Conservation (phyloP, 2,329 filamentous ascomycete genomes). For the Curvularia hawaiiensis region DNA sequence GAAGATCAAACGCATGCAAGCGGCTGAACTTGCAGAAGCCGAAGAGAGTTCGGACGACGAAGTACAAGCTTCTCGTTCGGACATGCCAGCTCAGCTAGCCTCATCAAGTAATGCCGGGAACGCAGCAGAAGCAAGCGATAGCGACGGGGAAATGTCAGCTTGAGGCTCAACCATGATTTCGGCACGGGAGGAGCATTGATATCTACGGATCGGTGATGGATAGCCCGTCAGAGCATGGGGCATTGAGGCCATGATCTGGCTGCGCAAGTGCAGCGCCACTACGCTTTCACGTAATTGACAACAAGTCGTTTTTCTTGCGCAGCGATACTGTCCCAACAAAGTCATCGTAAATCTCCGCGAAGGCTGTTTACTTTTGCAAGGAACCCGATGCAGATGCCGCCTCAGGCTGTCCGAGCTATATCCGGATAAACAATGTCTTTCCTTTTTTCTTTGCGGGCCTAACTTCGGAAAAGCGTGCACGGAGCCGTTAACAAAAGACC, state of each 20-base stretch:
- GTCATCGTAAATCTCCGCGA: neutral
- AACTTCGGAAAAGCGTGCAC: conserved; percentile 2
- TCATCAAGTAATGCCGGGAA: conserved; percentile 28
- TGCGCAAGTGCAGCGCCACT: conserved; percentile 1
- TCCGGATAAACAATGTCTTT: conserved; percentile 1
- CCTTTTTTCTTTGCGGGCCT: conserved; percentile 5
- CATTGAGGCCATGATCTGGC: conserved; percentile 1
- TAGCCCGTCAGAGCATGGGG: neutral
- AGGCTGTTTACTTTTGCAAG: conserved; percentile 3
- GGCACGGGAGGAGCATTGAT: conserved; percentile 9
- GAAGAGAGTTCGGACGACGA: conserved; percentile 38
- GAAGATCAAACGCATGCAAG: conserved; percentile 47
- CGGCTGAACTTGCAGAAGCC: conserved; percentile 29
- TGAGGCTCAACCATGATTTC: conserved; percentile 2
- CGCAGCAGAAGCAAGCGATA: conserved; percentile 25
- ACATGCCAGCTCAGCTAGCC: conserved; percentile 17
- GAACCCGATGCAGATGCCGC: neutral
- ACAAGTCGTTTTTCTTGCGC: neutral
- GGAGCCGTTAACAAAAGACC: neutral
- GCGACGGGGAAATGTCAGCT: conserved; percentile 11
- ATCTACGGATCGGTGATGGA: conserved; percentile 1
- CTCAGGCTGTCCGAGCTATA: conserved; percentile 10
- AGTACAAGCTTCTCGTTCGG: conserved; percentile 12
- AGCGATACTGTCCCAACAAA: conserved; percentile 4
- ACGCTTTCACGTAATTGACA: neutral